A percentile compares a stretch with the other conserved stretches of the same genome.
Evolutionary conservation across 768 basidiomycete species (phyloP).

Genomic region (Pulveroboletus frians): DNA sequence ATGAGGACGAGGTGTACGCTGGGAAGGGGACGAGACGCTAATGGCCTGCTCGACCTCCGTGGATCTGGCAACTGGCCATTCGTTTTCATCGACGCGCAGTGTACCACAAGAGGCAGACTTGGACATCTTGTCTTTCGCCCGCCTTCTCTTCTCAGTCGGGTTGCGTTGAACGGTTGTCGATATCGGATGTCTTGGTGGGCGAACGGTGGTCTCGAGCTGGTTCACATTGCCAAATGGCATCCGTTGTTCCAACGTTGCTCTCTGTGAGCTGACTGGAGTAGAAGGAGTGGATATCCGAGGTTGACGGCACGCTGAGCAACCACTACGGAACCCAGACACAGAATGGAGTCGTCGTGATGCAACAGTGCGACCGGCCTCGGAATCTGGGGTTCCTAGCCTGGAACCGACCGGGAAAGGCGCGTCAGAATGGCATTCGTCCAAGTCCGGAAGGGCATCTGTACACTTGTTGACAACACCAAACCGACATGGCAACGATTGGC

Average conservation of each 20-base stretch:
- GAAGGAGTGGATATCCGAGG: conserved; percentile 13
- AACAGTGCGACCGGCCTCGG: conserved; percentile 8
- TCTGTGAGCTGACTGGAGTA: conserved; percentile 8
- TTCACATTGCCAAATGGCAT: conserved; percentile 1
- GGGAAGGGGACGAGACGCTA: conserved; percentile 14
- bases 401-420: not conserved
- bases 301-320: conserved; percentile 26
- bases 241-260: not conserved
- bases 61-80: conserved; percentile 5
- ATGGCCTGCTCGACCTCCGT: not conserved
- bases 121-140: conserved; percentile 1
- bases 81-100: conserved; percentile 18
- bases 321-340: conserved; percentile 23
- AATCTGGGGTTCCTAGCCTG: conserved; percentile 9
- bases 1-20: conserved; percentile 6
- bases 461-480: conserved; percentile 1
- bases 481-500: conserved; percentile 3
- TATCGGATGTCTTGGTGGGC: not conserved
- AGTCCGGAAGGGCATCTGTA: not conserved
- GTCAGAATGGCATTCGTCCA: conserved; percentile 2
- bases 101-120: not conserved
- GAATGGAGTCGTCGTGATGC: conserved; percentile 8
- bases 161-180: not conserved
- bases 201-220: not conserved
- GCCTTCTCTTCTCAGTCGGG: conserved; percentile 6